Evolutionary conservation across 495 filamentous ascomycete genomes (phyloP), one percentile per base, ranked within the genome.

Genomic region (Jackrogersella multiformis): DNA sequence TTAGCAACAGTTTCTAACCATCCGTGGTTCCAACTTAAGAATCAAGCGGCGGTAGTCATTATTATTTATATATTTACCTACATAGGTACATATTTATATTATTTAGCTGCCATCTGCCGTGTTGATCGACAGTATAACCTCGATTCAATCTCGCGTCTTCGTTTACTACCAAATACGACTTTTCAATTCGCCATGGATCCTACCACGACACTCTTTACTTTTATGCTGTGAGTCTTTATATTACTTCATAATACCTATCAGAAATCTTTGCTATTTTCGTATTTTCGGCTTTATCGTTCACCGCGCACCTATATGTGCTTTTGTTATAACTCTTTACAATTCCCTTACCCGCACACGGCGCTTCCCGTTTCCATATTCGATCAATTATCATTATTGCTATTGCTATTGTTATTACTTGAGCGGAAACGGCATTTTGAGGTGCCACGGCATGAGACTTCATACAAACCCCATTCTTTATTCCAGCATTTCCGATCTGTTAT

Each of bases 141-240:
- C 38, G 26, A 51, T 44, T 24, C 23, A 52, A 36, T 48, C 34
- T 49, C 51, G 24, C 3, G 20, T 35, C 36, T 38, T 21, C 39
- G 28, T 54, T 28, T 46, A 20, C 53, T n/a, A n/a, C n/a, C n/a
- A n/a, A 8, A 23, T 26, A 76, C 61, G 16, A 66, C 56, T 42
- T 48, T 26, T 49, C 35, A 53, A 34, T 48, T 54, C 73, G 66
- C 64, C 73, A 91, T 90, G 88, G 80, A 84, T 73, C 80, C 79
- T 38, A 88, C 84, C n/a, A 90, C 87, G n/a, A 90, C 89, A 20
- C 84, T 92, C 71, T 87, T 90, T 79, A 90, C 89, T 58, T 91
- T 91, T 68, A 80, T 90, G 77, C 75, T 92, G 89, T 90, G 80
- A 87, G 87, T 86, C 13, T 61, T 45, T 45, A 45, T 42, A 65